A percentile compares a stretch with the other conserved stretches of the same genome.
These are phyloP conservation scores for Annona cherimola DNA, from an alignment of 164 flowering plant species.

Conservation along the genomic window DNA sequence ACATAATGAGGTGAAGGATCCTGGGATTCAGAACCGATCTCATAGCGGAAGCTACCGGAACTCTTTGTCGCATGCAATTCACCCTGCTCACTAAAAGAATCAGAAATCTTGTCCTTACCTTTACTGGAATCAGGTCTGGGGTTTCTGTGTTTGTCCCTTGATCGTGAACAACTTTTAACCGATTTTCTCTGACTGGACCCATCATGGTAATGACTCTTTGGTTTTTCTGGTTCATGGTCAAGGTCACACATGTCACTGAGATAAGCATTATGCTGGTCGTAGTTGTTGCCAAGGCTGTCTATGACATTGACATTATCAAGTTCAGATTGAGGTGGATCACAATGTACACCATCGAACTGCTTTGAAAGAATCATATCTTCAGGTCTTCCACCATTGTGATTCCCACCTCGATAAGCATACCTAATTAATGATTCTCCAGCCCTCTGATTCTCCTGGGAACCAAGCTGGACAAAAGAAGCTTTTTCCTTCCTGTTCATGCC, in stretches of 20 bases:
- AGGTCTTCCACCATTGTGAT: slow-evolving; percentile 20
- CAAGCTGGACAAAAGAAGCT: slow-evolving; percentile 21
- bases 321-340: slow-evolving; percentile 20
- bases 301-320: slow-evolving; percentile 19
- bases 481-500: slow-evolving; percentile 34
- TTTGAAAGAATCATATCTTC: slow-evolving; percentile 9
- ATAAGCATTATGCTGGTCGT: slow-evolving; percentile 23
- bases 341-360: slow-evolving; percentile 1
- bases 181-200: slow-evolving; percentile 41
- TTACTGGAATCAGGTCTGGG: slow-evolving; percentile 30
- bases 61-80: slow-evolving; percentile 12
- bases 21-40: slow-evolving; percentile 21
- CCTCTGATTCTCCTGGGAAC: slow-evolving; percentile 22
- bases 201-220: slow-evolving; percentile 27
- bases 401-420: slow-evolving; percentile 8
- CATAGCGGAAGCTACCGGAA: slow-evolving; percentile 5
- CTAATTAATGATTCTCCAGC: slow-evolving; percentile 21
- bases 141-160: slow-evolving; percentile 45
- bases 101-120: slow-evolving; percentile 32
- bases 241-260: slow-evolving; percentile 23
- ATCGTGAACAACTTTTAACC: slow-evolving; percentile 41
- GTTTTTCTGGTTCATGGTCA: slow-evolving; percentile 23
- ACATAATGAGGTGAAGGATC: slow-evolving; percentile 26
- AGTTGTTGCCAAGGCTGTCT: slow-evolving; percentile 22
- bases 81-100: slow-evolving; percentile 25